Percentiles rank a stretch among this genome's conserved stretches.
Evolutionary conservation across 2,329 filamentous ascomycete species (phyloP).

Genomic region (Fusarium sp.): DNA sequence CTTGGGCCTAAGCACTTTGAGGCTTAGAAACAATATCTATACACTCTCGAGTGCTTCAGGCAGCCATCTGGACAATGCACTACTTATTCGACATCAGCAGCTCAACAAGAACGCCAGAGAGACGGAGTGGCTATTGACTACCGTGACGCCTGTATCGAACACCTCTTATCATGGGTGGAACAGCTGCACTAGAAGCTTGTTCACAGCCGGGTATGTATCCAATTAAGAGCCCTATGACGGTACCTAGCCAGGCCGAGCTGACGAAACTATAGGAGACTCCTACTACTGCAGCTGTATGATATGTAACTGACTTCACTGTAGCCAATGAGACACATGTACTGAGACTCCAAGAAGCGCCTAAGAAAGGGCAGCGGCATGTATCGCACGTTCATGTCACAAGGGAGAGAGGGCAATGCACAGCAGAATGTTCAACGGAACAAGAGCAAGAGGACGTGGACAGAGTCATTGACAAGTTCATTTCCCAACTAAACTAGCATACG

Average conservation of each 20-base stretch:
- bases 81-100: too few relatives aligned
- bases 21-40: too few relatives aligned
- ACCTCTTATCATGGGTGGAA: not conserved
- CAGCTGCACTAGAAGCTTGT: not conserved
- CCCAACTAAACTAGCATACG: not conserved
- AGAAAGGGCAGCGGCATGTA: too few relatives aligned
- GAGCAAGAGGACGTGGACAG: fast-evolving
- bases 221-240: fast-evolving
- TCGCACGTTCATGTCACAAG: fast-evolving
- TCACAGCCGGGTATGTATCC: not conserved
- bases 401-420: fast-evolving
- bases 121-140: not conserved
- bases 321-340: fast-evolving
- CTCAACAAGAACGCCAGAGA: not conserved
- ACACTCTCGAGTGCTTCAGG: not conserved
- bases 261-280: not conserved
- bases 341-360: not conserved
- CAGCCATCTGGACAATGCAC: not conserved
- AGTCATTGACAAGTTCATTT: not conserved
- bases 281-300: not conserved
- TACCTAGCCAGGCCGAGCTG: fast-evolving
- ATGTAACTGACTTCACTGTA: fast-evolving
- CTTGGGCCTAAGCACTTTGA: too few relatives aligned
- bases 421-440: not conserved
- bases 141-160: not conserved